Evolutionary conservation across 306 rosid species (phyloP).

Genomic region (Vigna reflexopilosa): DNA sequence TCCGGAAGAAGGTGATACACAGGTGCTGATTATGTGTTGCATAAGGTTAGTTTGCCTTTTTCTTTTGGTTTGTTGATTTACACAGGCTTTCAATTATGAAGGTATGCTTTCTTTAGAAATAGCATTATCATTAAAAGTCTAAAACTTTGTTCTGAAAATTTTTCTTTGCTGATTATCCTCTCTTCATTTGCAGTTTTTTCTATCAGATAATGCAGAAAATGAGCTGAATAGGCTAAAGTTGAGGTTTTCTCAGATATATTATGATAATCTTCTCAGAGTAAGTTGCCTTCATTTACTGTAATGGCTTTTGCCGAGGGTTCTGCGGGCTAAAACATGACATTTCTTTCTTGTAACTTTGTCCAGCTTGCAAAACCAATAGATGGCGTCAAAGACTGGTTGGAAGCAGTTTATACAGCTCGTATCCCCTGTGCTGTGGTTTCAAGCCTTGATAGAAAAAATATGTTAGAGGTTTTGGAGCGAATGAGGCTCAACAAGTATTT

Average conservation of each 20-base stretch:
- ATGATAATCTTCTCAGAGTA: constrained; percentile 81
- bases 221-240: constrained; percentile 69
- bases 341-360: constrained; percentile 22
- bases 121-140: constrained; percentile 18
- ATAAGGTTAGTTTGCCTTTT: constrained; percentile 62
- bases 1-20: constrained; percentile 67
- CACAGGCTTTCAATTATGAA: constrained; percentile 10
- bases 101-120: constrained; percentile 20
- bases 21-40: constrained; percentile 79
- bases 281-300: constrained; percentile 46
- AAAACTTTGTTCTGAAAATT: not conserved
- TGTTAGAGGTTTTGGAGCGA: constrained; percentile 74
- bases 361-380: constrained; percentile 81
- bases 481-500: constrained; percentile 84
- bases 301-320: constrained; percentile 18
- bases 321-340: constrained; percentile 29
- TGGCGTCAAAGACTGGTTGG: constrained; percentile 95
- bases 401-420: constrained; percentile 82
- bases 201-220: constrained; percentile 59
- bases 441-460: constrained; percentile 83
- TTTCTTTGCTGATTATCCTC: constrained; percentile 42
- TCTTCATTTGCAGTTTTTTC: constrained; percentile 70
- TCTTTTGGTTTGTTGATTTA: constrained; percentile 25
- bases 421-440: constrained; percentile 98
- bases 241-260: constrained; percentile 84